A percentile compares a stretch with the other conserved stretches of the same genome.
Evolutionary conservation across 139 green algal species (phyloP).

Genomic region (Micromonas pusilla): DNA sequence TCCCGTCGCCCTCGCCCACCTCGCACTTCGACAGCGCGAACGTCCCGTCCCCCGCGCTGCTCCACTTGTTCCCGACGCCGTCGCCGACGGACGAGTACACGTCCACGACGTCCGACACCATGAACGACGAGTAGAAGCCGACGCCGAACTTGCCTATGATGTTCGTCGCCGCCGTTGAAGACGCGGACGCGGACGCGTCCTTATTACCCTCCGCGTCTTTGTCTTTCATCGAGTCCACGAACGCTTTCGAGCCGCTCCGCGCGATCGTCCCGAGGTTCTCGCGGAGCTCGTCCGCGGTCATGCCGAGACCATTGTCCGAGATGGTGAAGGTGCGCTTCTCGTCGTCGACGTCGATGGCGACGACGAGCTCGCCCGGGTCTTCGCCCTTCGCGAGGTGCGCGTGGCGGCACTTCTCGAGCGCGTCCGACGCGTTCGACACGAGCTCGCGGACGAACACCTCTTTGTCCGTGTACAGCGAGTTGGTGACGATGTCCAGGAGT

Average conservation of each 20-base stretch:
- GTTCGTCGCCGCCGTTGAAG: not conserved
- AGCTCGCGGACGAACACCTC: constrained; percentile 58
- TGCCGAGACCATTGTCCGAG: constrained; percentile 75
- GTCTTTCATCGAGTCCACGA: constrained; percentile 79
- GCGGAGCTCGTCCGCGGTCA: constrained; percentile 81
- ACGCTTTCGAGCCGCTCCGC: constrained; percentile 82
- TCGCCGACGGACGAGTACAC: constrained; percentile 17
- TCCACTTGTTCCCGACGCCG: constrained; percentile 1
- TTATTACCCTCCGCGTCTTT: constrained; percentile 45
- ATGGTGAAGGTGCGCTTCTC: not conserved
- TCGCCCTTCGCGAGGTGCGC: not conserved
- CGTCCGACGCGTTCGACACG: constrained; percentile 80
- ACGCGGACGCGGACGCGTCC: not conserved
- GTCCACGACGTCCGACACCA: constrained; percentile 50
- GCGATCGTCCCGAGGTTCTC: constrained; percentile 87
- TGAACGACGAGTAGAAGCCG: constrained; percentile 91
- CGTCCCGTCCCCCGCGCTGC: constrained; percentile 4
- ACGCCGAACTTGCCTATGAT: constrained; percentile 79
- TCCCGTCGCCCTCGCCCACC: not conserved
- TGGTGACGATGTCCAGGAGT: constrained; percentile 27
- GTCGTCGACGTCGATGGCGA: constrained; percentile 2
- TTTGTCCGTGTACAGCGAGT: constrained; percentile 21
- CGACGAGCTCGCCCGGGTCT: constrained; percentile 54
- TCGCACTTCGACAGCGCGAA: constrained; percentile 9
- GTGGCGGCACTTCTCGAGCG: constrained; percentile 73